These are phyloP conservation scores for Boletus rubropictus DNA, from an alignment of 768 basidiomycete genomes.

Conservation along the genomic window DNA sequence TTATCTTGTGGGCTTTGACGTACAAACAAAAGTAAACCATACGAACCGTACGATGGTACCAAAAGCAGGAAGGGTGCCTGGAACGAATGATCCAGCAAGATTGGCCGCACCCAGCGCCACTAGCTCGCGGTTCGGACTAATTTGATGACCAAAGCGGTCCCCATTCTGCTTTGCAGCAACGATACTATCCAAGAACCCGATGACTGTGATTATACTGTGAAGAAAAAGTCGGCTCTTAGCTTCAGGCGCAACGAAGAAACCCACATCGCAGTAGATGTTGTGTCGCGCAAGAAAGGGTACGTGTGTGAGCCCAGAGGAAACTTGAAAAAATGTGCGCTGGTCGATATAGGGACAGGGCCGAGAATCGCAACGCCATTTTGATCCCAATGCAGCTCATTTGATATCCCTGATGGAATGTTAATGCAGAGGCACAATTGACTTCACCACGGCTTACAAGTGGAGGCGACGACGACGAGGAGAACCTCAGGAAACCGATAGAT, in stretches of 20 bases:
- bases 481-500: conserved; percentile 88
- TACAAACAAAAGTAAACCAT: background rate
- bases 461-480: conserved; percentile 74
- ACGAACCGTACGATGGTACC: conserved; percentile 85
- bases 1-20: background rate
- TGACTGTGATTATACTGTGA: conserved; percentile 64
- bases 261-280: conserved; percentile 81
- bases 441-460: conserved; percentile 56
- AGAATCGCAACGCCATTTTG: conserved; percentile 76
- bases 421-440: background rate
- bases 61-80: conserved; percentile 87
- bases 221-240: background rate
- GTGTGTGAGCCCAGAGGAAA: conserved; percentile 63
- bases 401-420: conserved; percentile 48
- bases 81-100: conserved; percentile 70
- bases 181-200: conserved; percentile 92
- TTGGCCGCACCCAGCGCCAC: conserved; percentile 87
- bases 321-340: conserved; percentile 58
- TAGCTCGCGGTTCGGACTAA: conserved; percentile 91
- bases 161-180: conserved; percentile 93
- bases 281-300: conserved; percentile 62
- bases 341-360: conserved; percentile 65
- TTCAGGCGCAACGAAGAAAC: conserved; percentile 1
- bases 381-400: conserved; percentile 68
- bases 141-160: conserved; percentile 76